Base-by-base conservation (phyloP, 2,329 filamentous ascomycete genomes). In the Dactylella cylindrospora region DNA sequence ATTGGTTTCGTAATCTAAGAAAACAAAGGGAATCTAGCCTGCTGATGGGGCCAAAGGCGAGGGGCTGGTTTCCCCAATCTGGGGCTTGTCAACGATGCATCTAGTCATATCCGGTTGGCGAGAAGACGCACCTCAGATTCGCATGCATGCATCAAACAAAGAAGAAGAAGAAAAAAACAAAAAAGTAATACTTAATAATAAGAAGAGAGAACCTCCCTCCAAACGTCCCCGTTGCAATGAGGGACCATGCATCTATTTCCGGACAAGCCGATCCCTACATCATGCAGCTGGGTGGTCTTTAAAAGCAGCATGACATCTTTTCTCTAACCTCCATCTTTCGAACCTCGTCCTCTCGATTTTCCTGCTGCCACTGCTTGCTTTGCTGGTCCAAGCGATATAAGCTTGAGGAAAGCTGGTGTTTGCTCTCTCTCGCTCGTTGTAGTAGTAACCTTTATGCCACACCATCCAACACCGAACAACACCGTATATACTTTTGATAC, bases 211-310 rank as follows among this genome's bases (percentile, higher is more conserved):
- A n/a, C n/a, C n/a, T n/a, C n/a, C n/a, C n/a, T n/a, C n/a, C n/a
- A n/a, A n/a, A 43, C 46, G 28, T 32, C 35, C 33, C 32, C 49
- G 23, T 32, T 49, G 55, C 55, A 49, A 53, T 47, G 40, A 61
- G 55, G 53, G 49, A 61, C 35, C 55, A 53, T 40, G 55, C 49
- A 43, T n/a, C 55, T 61, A 61, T 61, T 61, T 61, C 55, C 55
- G 55, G 55, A 61, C 55, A 61, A 61, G 55, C 55, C 55, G 55
- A 61, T 52, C 55, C 55, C 40, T 45, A 61, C 55, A 61, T 61
- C 55, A 61, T 61, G 55, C 55, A 53, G 55, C 47, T 35, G 28
- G 33, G 40, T 43, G 33, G 47, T 52, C 40, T 61, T 53, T 53
- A 61, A 61, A 61, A 47, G 46, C 55, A 26, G 55, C 55, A 35